Conservation (phyloP, 2,329 filamentous ascomycete genomes). For the Ascocoryne sarcoides region DNA sequence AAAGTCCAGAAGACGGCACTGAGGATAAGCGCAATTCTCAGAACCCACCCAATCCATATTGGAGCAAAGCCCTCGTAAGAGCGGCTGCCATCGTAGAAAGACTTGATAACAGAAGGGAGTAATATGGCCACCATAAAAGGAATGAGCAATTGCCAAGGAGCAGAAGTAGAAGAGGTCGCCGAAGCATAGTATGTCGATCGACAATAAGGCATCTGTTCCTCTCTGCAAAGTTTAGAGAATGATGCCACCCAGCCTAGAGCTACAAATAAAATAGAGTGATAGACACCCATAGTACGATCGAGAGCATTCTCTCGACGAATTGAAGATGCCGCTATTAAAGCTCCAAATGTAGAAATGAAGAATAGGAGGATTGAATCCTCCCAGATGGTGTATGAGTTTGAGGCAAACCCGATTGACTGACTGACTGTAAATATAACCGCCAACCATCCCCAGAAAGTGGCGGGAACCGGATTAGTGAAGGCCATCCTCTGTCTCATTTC, state of each 20-base stretch:
- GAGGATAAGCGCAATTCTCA: slow-evolving; percentile 68
- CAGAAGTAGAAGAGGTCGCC: slow-evolving; percentile 82
- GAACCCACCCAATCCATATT: slow-evolving; percentile 72
- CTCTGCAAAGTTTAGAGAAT: slow-evolving; percentile 84
- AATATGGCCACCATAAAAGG: slow-evolving; percentile 65
- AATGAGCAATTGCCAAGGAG: slow-evolving; percentile 77
- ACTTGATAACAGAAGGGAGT: slow-evolving; percentile 67
- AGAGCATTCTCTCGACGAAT: slow-evolving; percentile 58
- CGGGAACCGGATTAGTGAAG: slow-evolving; percentile 51
- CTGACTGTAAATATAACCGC: slow-evolving; percentile 72
- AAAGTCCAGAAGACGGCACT: slow-evolving; percentile 79
- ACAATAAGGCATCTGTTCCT: slow-evolving; percentile 98
- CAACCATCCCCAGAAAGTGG: slow-evolving; percentile 82
- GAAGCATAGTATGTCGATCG: slow-evolving; percentile 93
- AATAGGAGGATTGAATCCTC: slow-evolving; percentile 92
- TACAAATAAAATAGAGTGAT: slow-evolving; percentile 79
- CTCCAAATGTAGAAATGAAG: slow-evolving; percentile 80
- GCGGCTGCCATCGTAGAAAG: slow-evolving; percentile 71
- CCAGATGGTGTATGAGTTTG: slow-evolving; percentile 98
- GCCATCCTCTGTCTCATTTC: slow-evolving; percentile 16
- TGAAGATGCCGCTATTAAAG: slow-evolving; percentile 65
- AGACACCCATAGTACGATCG: slow-evolving; percentile 68
- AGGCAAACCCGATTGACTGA: slow-evolving; percentile 88
- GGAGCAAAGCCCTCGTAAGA: slow-evolving; percentile 84
- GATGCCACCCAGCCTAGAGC: slow-evolving; percentile 72